Evolutionary conservation across 495 filamentous ascomycete species (phyloP), one percentile per base, ranked within the genome.

Genomic region (Xylaria scruposa): DNA sequence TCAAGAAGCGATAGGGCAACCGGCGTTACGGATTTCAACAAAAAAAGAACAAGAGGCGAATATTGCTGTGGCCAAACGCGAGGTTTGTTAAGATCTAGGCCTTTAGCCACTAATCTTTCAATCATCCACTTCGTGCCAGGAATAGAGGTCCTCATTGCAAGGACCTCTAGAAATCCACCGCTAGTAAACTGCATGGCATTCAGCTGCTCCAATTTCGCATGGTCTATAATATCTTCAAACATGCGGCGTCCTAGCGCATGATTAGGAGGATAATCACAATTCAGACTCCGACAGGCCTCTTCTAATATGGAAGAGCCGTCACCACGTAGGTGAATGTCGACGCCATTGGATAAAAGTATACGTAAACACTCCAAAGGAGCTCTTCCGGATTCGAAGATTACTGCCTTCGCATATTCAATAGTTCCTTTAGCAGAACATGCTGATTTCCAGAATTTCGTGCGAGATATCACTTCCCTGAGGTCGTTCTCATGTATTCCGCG

Each of bases 51-150:
- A 4, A 62, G 59, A 42, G 21, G 38, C 21, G 38, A 17, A 3
- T 13, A 4, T 40, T n/a, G 1, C 3, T 10, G 6, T 4, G 36
- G 6, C n/a, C 36, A 2, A 33, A 33, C 31, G 31, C 59, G 59
- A 21, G 4, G 40, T 31, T n/a, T n/a, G 26, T 64, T 64, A 47
- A 21, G 61, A 47, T 64, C 61, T 17, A 64, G 19, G 42, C 61
- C 61, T 12, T 21, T 47, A 1, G 21, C 26, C 21, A 64, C 38
- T 47, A 64, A 64, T 2, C 3, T 64, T 8, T 46, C 15, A 12
- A 64, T 64, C 61, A 64, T 64, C 61, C 61, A 64, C 19, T 21
- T 29, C 6, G 61, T 29, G 40, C 61, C 61, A 8, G 8, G 9
- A 15, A 29, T 21, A 31, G 7, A 49, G 3, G 13, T 13, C n/a